These are phyloP conservation scores for Curvularia spicifera DNA, from an alignment of 2,329 filamentous ascomycete species.

Conservation along the genomic window DNA sequence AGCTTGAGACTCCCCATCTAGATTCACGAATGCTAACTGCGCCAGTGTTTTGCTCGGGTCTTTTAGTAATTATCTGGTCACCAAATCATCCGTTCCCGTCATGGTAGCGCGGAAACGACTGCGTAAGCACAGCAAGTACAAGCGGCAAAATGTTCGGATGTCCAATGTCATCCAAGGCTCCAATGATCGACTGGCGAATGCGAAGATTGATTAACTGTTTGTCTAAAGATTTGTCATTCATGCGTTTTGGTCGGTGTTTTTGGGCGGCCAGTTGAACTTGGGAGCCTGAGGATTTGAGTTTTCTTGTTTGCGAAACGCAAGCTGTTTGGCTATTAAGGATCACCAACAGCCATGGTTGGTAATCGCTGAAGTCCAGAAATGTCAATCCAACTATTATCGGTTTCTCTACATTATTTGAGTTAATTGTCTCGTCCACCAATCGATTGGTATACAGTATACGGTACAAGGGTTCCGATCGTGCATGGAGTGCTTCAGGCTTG, in stretches of 20 bases:
- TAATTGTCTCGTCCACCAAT: conserved; percentile 19
- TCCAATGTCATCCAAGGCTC: conserved; percentile 83
- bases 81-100: conserved; percentile 93
- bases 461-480: conserved; percentile 22
- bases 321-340: conserved; percentile 37
- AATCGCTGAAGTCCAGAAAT: conserved; percentile 27
- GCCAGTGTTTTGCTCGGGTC: conserved; percentile 87
- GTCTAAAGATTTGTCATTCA: conserved; percentile 44
- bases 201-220: conserved; percentile 70
- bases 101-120: conserved; percentile 96
- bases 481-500: conserved; percentile 26
- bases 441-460: conserved; percentile 21
- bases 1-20: conserved; percentile 44
- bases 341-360: conserved; percentile 27
- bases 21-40: conserved; percentile 31
- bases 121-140: conserved; percentile 83
- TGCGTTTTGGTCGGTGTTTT: conserved; percentile 30
- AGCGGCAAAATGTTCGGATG: conserved; percentile 71
- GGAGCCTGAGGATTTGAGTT: conserved; percentile 23
- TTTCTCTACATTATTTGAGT: conserved; percentile 19
- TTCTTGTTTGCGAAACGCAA: conserved; percentile 40
- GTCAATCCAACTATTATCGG: conserved; percentile 21
- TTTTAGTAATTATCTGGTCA: conserved; percentile 96
- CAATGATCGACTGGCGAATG: conserved; percentile 69
- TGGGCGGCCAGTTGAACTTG: conserved; percentile 14